Conservation (phyloP, 2,329 filamentous ascomycete species). For the Ophiostoma triangulosporum region DNA sequence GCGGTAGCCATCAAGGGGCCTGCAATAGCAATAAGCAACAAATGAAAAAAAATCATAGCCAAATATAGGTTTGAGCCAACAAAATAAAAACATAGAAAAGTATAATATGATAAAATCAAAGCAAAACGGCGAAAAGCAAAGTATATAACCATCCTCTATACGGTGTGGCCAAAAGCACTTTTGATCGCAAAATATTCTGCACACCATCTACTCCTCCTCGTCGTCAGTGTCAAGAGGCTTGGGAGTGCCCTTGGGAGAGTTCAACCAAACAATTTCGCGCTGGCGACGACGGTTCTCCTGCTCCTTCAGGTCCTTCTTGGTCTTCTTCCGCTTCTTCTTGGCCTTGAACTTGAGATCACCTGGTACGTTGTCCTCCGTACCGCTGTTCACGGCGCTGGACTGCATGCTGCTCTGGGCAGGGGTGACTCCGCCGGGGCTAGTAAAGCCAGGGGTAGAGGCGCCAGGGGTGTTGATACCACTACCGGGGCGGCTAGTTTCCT, state of each 20-base stretch:
- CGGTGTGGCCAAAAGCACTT: neutral
- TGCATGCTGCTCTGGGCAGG: slow-evolving; percentile 38
- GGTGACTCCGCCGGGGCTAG: slow-evolving; percentile 20
- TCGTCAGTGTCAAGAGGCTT: slow-evolving; percentile 67
- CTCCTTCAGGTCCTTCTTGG: slow-evolving; percentile 91
- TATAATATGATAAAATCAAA: neutral
- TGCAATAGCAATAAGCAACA: neutral
- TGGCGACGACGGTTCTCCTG: slow-evolving; percentile 73
- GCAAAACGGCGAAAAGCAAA: neutral
- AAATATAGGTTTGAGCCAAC: neutral
- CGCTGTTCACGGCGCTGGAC: slow-evolving; percentile 59
- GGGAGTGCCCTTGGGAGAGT: slow-evolving; percentile 72
- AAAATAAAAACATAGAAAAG: neutral
- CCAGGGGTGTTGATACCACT: slow-evolving; percentile 21
- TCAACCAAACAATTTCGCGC: slow-evolving; percentile 75
- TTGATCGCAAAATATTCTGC: neutral
- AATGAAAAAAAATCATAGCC: neutral
- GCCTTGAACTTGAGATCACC: slow-evolving; percentile 68
- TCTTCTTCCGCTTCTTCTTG: slow-evolving; percentile 97
- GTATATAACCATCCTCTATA: neutral
- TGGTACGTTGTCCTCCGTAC: slow-evolving; percentile 59
- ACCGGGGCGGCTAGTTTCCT: slow-evolving; percentile 56
- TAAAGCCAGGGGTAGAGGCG: slow-evolving; percentile 31
- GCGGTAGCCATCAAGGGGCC: neutral
- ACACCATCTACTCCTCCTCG: slow-evolving; percentile 29